Base-by-base conservation (phyloP, 345 rosid genomes). In the Linum lewisii region DNA sequence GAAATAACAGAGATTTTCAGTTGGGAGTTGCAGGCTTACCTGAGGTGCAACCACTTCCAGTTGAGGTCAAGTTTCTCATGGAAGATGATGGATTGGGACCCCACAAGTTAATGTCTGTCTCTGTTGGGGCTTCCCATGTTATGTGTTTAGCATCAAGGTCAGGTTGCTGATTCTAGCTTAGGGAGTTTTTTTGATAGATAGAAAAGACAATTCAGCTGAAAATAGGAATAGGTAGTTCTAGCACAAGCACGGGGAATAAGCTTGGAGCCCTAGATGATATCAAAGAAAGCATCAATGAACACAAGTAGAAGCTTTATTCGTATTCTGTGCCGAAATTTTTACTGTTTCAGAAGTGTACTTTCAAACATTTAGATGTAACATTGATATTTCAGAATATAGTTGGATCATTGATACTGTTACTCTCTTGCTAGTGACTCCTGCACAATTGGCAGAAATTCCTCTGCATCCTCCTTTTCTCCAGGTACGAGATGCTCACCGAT, bases 91-190 rank as follows among this genome's bases (percentile, higher is more conserved):
- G 73, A 6, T 44, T 82, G 75, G 76, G 75, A 59, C 62, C 77
- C n/a, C 76, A 74, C 61, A 77, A 74, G 4, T 95, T 86, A 69
- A 61, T 88, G 53, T 82, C 91, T 19, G 75, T 84, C 64, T 81
- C 89, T 54, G 70, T 84, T 24, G 97, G 98, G 63, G 95, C 97
- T 36, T 92, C 91, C 50, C 98, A 92, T 69, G 85, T 95, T 25
- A 71, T 86, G 73, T 88, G 95, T 68, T 72, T 92, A 64, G 88
- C 79, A 66, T 82, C 72, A 21, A 82, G 94, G 75, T 75, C 84
- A 57, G 62, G 63, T 22, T 20, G 21, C 38, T 66, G 36, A 45
- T 42, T 42, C 18, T 9, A 42, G 7, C 47, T 10, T 42, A 2
- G 47, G 47, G 47, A 10, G 47, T 7, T 42, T 10, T 42, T 42